Conservation (phyloP, 1,139 yeast species). For the Debaryomycetaceae sp. region DNA sequence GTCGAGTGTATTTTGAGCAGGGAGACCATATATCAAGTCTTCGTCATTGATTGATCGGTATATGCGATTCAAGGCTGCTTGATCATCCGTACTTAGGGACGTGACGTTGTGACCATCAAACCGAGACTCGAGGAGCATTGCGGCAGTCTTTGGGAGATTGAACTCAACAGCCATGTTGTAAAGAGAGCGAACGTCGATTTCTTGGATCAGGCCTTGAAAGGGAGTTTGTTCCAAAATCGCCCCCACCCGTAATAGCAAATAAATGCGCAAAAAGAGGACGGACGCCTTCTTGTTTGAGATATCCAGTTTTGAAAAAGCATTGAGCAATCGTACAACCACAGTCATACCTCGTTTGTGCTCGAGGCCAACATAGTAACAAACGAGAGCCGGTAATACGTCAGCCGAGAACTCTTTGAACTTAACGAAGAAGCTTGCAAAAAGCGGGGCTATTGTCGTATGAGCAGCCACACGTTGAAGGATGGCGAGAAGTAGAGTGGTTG, state of each 20-base stretch:
- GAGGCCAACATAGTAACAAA: conserved; percentile 12
- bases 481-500: conserved; percentile 20
- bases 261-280: conserved; percentile 23
- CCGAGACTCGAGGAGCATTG: conserved; percentile 47
- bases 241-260: conserved; percentile 37
- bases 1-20: conserved; percentile 41
- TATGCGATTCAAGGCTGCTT: conserved; percentile 19
- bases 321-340: conserved; percentile 2
- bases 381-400: conserved; percentile 13
- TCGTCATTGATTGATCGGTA: conserved; percentile 46
- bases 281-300: conserved; percentile 3
- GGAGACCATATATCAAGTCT: conserved; percentile 56
- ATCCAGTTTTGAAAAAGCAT: background rate
- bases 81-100: conserved; percentile 3
- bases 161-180: conserved; percentile 25
- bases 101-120: conserved; percentile 6
- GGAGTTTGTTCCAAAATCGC: conserved; percentile 17
- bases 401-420: conserved; percentile 14
- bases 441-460: conserved; percentile 12
- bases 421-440: conserved; percentile 15
- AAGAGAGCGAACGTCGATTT: conserved; percentile 19
- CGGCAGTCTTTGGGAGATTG: conserved; percentile 33
- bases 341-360: conserved; percentile 7
- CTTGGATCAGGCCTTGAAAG: conserved; percentile 24
- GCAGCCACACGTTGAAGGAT: conserved; percentile 21